Percentiles rank a stretch among this genome's conserved stretches.
These are phyloP conservation scores for Boletus reticulatus DNA, from an alignment of 768 basidiomycete genomes.

Conservation along the genomic window DNA sequence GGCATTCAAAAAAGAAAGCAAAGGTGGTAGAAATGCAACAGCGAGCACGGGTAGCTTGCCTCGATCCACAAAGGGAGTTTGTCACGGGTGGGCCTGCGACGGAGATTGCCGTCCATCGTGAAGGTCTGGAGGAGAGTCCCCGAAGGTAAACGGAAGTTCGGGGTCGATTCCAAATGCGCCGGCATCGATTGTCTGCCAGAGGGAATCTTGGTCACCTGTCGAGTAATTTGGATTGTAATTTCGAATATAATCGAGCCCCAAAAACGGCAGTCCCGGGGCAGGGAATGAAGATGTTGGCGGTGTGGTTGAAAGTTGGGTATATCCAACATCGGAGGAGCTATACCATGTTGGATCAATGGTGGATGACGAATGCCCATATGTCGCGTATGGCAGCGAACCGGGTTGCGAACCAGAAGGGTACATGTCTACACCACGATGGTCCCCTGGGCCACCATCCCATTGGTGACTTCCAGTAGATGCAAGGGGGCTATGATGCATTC, in stretches of 20 bases:
- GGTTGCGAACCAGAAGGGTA: slow-evolving; percentile 40
- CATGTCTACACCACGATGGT: slow-evolving; percentile 40
- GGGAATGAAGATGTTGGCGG: slow-evolving; percentile 65
- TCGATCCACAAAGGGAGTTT: neutral
- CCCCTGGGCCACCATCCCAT: slow-evolving; percentile 46
- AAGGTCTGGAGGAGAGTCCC: slow-evolving; percentile 32
- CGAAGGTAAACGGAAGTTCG: slow-evolving; percentile 67
- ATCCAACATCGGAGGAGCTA: slow-evolving; percentile 37
- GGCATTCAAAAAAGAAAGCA: slow-evolving; percentile 2
- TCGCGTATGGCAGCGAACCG: slow-evolving; percentile 39
- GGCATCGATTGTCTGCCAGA: slow-evolving; percentile 66
- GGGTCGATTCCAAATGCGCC: slow-evolving; percentile 75
- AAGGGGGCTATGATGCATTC: slow-evolving; percentile 34
- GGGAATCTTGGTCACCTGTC: slow-evolving; percentile 37
- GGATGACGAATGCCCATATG: slow-evolving; percentile 43
- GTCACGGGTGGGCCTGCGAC: slow-evolving; percentile 20
- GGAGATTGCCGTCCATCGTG: slow-evolving; percentile 31
- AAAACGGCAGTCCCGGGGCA: slow-evolving; percentile 76
- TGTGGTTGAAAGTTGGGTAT: slow-evolving; percentile 49
- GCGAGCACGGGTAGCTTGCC: neutral
- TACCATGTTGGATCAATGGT: slow-evolving; percentile 40
- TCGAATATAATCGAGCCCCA: slow-evolving; percentile 79
- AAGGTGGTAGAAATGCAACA: slow-evolving; percentile 1
- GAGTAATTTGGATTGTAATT: slow-evolving; percentile 60
- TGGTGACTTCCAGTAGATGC: slow-evolving; percentile 27